A percentile compares a stretch with the other conserved stretches of the same genome.
phyloP scores from a whole-genome alignment of 352 stramenopile genomes.

The Pythium brachiatum region DNA sequence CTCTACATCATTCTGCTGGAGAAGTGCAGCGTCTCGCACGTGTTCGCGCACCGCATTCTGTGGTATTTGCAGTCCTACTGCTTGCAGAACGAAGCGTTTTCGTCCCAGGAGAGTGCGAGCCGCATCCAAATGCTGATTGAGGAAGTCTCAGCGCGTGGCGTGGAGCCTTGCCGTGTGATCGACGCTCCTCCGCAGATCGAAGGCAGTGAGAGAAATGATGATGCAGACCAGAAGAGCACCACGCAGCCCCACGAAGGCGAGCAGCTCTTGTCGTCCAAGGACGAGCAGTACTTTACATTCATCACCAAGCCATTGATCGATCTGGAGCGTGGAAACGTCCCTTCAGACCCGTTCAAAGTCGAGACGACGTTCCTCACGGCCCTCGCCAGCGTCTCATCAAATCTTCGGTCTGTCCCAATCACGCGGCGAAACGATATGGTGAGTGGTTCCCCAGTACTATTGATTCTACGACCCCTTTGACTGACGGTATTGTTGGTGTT shows the following conservation, averaged over 20 bases:
- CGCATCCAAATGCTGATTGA: slow-evolving; percentile 80
- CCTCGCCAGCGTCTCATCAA: slow-evolving; percentile 74
- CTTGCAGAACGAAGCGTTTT: slow-evolving; percentile 54
- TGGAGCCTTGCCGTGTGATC: slow-evolving; percentile 39
- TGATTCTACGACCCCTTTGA: neutral
- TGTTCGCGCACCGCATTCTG: slow-evolving; percentile 83
- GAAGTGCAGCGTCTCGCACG: slow-evolving; percentile 79
- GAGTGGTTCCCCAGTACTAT: slow-evolving; percentile 3
- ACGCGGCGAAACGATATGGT: slow-evolving; percentile 76
- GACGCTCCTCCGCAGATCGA: slow-evolving; percentile 28
- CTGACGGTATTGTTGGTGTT: neutral
- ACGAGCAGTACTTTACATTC: slow-evolving; percentile 76
- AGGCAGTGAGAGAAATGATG: neutral
- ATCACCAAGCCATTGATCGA: slow-evolving; percentile 32
- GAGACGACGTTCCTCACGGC: slow-evolving; percentile 67
- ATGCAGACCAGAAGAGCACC: neutral
- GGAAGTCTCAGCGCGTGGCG: slow-evolving; percentile 62
- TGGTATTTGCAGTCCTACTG: slow-evolving; percentile 86
- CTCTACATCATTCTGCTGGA: slow-evolving; percentile 65
- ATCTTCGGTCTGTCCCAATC: slow-evolving; percentile 58
- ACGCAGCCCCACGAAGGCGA: slow-evolving; percentile 37
- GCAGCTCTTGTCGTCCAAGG: slow-evolving; percentile 43
- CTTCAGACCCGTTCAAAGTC: slow-evolving; percentile 58
- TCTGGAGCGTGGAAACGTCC: slow-evolving; percentile 36
- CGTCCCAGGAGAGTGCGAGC: slow-evolving; percentile 47